A percentile compares a stretch with the other conserved stretches of the same genome.
These are phyloP conservation scores for Striga asiatica DNA, from an alignment of 257 asterid genomes.

Conservation along the genomic window DNA sequence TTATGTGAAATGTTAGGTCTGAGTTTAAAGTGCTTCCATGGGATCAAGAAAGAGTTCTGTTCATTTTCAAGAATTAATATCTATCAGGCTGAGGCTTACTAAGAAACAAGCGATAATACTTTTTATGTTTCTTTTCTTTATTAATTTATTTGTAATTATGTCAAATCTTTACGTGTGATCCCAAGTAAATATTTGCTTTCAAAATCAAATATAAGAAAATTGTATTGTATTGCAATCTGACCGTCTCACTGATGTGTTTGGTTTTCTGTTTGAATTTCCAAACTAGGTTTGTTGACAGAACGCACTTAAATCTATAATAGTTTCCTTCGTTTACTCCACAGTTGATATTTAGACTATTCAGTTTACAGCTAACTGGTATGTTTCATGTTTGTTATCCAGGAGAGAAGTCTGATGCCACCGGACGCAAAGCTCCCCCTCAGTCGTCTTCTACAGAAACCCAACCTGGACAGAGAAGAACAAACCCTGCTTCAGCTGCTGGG, in stretches of 20 bases:
- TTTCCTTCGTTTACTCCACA: not conserved
- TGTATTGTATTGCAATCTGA: too few species aligned
- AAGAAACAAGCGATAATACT: too few species aligned
- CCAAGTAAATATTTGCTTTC: not conserved
- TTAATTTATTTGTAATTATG: too few species aligned
- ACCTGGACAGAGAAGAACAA: slow-evolving; percentile 40
- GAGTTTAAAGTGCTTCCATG: too few species aligned
- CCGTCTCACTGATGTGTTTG: too few species aligned
- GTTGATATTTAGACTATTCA: not conserved
- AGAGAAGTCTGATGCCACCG: slow-evolving; percentile 45
- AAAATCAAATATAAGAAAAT: too few species aligned
- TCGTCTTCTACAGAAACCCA: slow-evolving; percentile 35
- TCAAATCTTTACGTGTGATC: too few species aligned
- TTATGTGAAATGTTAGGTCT: too few species aligned
- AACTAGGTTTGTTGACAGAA: not conserved
- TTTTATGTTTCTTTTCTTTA: too few species aligned
- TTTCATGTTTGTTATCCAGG: slow-evolving; percentile 24
- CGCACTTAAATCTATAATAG: not conserved
- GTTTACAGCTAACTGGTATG: not conserved
- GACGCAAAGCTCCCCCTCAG: slow-evolving; percentile 28
- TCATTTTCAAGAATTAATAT: too few species aligned
- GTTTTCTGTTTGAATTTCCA: not conserved
- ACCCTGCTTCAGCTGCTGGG: slow-evolving; percentile 37
- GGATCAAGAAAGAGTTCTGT: too few species aligned
- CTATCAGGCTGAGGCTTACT: too few species aligned